Base-by-base conservation (phyloP, 2,329 filamentous ascomycete species). In the Talaromyces sp. region DNA sequence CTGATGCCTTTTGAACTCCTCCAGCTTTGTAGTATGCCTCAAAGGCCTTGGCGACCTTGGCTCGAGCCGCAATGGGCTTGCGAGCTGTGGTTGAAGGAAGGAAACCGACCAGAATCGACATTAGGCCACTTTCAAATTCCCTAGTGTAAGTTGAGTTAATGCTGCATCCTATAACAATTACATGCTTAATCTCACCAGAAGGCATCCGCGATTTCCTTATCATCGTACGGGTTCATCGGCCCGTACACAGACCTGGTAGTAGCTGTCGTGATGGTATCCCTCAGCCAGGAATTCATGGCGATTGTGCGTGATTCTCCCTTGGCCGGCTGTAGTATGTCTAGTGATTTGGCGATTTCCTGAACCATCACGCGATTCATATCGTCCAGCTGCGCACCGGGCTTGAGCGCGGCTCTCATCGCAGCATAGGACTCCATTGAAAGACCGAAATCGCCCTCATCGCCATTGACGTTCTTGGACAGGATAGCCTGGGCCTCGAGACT, bases 101-200 rank as follows among this genome's bases (percentile, higher is more conserved):
- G 22, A 56, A 42, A 44, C 55, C 55, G 17, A 56, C 55, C 3
- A 56, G 17, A 28, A 56, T 56, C 17, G 55, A 27, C 33, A 56
- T 56, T n/a, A 56, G 10, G 13, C 33, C 55, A 5, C 22, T n/a
- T 56, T 56, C 55, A n/a, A 56, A 56, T 30, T 56, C 55, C 54
- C 55, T n/a, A n/a, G n/a, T n/a, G n/a, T n/a, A n/a, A n/a, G n/a
- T n/a, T n/a, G n/a, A n/a, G n/a, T n/a, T n/a, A n/a, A n/a, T n/a
- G n/a, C n/a, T n/a, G n/a, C n/a, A n/a, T n/a, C n/a, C n/a, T n/a
- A n/a, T n/a, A n/a, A n/a, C n/a, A n/a, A n/a, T n/a, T n/a, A n/a
- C n/a, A n/a, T n/a, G n/a, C n/a, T n/a, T n/a, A n/a, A 44, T 36
- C 54, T 56, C 32, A 56, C 55, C 55, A 56, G 55, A 56, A 56